Percentiles rank a stretch among this genome's conserved stretches.
Conservation (phyloP, 257 asterid genomes). For the Pogostemon cablin region DNA sequence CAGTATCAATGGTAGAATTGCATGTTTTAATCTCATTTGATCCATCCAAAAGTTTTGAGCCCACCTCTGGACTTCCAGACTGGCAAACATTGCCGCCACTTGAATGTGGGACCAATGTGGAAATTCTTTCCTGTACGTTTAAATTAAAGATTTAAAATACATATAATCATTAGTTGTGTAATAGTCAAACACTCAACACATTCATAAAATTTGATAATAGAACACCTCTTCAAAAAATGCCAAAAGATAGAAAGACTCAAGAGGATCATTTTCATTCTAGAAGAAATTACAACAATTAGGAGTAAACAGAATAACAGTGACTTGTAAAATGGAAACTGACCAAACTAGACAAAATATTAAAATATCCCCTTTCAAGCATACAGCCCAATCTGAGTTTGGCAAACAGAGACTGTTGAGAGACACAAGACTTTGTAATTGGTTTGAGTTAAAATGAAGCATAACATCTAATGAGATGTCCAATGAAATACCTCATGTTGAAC, state of each 20-base stretch:
- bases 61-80: conserved; percentile 42
- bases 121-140: conserved; percentile 46
- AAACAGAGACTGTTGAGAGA: conserved; percentile 1
- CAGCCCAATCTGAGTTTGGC: conserved; percentile 3
- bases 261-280: conserved; percentile 8
- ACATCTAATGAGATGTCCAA: conserved; percentile 21
- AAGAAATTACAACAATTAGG: conserved; percentile 5
- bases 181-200: conserved; percentile 1
- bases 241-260: neutral
- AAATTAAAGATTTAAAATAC: conserved; percentile 26
- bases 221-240: conserved; percentile 2
- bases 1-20: conserved; percentile 43
- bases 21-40: conserved; percentile 43
- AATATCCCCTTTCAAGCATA: neutral
- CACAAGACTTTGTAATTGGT: conserved; percentile 12
- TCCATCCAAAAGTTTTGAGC: conserved; percentile 44
- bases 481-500: conserved; percentile 54
- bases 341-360: conserved; percentile 7
- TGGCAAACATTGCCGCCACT: conserved; percentile 38
- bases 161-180: conserved; percentile 24
- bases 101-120: conserved; percentile 34
- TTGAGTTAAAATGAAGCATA: conserved; percentile 1
- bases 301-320: neutral
- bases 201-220: conserved; percentile 19
- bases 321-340: neutral